Conservation (phyloP, 2,329 filamentous ascomycete species). For the Apiospora sp. region DNA sequence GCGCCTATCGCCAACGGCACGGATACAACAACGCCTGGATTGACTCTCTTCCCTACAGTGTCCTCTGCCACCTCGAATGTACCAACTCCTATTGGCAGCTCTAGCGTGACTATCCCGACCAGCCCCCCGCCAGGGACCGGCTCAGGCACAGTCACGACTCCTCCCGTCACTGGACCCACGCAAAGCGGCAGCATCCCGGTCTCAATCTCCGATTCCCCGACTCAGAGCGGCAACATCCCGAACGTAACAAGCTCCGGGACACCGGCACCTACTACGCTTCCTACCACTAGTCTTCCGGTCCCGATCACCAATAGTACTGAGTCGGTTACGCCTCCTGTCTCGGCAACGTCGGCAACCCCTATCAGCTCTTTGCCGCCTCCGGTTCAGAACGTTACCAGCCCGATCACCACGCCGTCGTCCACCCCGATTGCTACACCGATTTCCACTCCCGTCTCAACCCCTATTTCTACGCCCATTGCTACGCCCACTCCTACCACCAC, state of each 20-base stretch:
- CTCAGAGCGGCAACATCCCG: not conserved
- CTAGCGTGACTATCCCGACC: not conserved
- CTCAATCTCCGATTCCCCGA: not conserved
- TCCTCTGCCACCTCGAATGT: not conserved
- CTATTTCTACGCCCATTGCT: not conserved
- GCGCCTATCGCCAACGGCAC: slow-evolving; percentile 16
- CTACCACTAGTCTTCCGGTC: slow-evolving; percentile 1
- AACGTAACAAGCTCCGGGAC: not conserved
- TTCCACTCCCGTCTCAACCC: too few species aligned
- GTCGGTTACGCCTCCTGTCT: not conserved
- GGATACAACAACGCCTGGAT: not conserved
- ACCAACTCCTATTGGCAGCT: not conserved
- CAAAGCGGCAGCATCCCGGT: not conserved
- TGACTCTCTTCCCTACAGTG: slow-evolving; percentile 18
- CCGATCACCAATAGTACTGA: not conserved
- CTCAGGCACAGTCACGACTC: not conserved
- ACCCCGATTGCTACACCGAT: not conserved
- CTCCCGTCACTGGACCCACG: not conserved
- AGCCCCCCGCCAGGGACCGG: not conserved
- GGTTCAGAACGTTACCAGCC: not conserved
- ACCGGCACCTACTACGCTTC: not conserved
- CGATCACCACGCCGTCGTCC: not conserved
- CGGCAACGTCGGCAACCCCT: not conserved
- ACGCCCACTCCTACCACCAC: not conserved
- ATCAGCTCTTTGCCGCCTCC: slow-evolving; percentile 1